A percentile compares a stretch with the other conserved stretches of the same genome.
phyloP scores from a whole-genome alignment of 2,329 filamentous ascomycete genomes.

The Fusarium sp. region DNA sequence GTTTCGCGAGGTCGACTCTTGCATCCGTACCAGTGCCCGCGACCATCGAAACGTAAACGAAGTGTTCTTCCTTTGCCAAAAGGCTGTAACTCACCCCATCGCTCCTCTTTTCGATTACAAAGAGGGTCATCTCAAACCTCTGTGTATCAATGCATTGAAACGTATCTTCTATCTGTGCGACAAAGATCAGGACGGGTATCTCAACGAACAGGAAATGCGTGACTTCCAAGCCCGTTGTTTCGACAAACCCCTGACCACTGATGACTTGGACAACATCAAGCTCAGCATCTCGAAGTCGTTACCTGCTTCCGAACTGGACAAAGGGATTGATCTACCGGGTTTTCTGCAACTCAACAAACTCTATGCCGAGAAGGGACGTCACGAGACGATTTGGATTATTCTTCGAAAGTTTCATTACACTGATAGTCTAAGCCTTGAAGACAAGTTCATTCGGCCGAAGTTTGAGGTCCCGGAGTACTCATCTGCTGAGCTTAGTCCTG shows the following conservation, averaged over 20 bases:
- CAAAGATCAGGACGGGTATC: conserved; percentile 92
- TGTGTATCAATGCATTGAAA: conserved; percentile 85
- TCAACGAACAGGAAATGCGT: conserved; percentile 90
- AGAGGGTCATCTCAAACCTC: conserved; percentile 87
- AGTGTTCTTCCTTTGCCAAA: conserved; percentile 97
- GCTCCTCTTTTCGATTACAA: conserved; percentile 97
- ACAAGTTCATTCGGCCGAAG: conserved; percentile 90
- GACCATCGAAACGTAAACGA: conserved; percentile 95
- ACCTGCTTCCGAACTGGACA: conserved; percentile 70
- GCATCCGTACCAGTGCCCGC: conserved; percentile 91
- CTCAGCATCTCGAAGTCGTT: conserved; percentile 79
- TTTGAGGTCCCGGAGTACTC: conserved; percentile 94
- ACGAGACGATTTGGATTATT: conserved; percentile 99
- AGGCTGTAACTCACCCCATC: conserved; percentile 96
- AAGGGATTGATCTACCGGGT: conserved; percentile 82
- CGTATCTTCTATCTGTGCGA: conserved; percentile 97
- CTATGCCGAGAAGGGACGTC: conserved; percentile 95
- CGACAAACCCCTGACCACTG: conserved; percentile 82
- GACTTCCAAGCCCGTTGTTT: conserved; percentile 94
- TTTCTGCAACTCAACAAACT: conserved; percentile 95
- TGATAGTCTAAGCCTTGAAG: conserved; percentile 90
- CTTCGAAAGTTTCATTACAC: conserved; percentile 95
- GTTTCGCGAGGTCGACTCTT: conserved; percentile 98
- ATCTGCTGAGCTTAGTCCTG: conserved; percentile 92
- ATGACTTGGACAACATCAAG: conserved; percentile 93